Evolutionary conservation across 129 eudicot species (phyloP).

Genomic region (Chrysanthemum makinoi): DNA sequence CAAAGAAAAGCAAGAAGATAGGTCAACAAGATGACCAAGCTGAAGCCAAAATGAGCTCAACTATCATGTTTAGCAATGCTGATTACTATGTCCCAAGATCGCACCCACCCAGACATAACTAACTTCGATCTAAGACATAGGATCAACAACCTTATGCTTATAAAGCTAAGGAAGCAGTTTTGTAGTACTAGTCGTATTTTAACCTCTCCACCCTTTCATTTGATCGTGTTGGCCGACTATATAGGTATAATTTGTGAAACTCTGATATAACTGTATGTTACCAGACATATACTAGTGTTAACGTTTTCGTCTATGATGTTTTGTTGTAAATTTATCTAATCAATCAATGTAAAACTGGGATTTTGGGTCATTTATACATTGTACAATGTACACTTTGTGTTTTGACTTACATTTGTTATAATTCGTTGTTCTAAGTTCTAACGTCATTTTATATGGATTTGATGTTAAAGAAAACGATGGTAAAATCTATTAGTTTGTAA

Average conservation of each 20-base stretch:
- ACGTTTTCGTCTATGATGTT: not conserved
- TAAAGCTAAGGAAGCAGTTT: constrained; percentile 28
- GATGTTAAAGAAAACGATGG: too few relatives aligned
- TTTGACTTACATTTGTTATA: not conserved
- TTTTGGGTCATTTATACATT: not conserved
- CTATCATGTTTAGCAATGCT: constrained; percentile 50
- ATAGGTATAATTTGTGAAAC: constrained; percentile 16
- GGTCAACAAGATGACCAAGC: constrained; percentile 20
- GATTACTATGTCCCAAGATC: constrained; percentile 60
- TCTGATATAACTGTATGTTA: constrained; percentile 31
- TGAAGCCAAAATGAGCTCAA: constrained; percentile 32
- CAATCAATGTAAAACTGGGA: not conserved
- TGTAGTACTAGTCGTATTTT: constrained; percentile 28
- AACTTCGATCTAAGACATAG: constrained; percentile 19
- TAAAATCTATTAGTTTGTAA: too few relatives aligned
- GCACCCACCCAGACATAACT: constrained; percentile 71
- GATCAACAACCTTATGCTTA: constrained; percentile 1
- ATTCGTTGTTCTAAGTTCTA: not conserved
- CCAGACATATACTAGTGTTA: constrained; percentile 13
- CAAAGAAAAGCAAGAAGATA: constrained; percentile 33
- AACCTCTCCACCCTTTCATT: constrained; percentile 13
- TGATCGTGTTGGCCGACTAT: not conserved
- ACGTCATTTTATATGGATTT: not conserved
- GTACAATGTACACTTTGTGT: too few relatives aligned
- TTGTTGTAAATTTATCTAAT: not conserved